A percentile compares a stretch with the other conserved stretches of the same genome.
Evolutionary conservation across 1,284 basidiomycete genomes (phyloP).

Genomic region (Exobasidium cylindrosporum): DNA sequence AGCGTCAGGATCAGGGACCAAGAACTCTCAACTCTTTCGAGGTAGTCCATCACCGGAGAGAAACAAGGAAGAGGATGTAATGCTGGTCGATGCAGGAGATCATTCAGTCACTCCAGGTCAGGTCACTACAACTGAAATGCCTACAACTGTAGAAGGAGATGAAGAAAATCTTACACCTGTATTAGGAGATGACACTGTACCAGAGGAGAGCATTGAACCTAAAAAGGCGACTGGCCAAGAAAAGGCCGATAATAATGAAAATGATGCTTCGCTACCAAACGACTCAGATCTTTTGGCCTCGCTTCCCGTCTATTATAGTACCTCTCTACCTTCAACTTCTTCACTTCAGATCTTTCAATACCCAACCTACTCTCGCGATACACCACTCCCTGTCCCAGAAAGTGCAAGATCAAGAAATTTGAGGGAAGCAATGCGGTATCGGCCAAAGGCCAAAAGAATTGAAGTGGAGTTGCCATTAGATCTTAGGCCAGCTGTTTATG

Average conservation of each 20-base stretch:
- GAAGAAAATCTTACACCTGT: background rate
- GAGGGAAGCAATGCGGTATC: constrained; percentile 41
- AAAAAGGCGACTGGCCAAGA: background rate
- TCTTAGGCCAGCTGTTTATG: constrained; percentile 45
- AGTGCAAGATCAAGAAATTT: constrained; percentile 44
- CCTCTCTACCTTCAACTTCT: constrained; percentile 33
- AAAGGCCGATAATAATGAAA: background rate
- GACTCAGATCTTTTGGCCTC: constrained; percentile 37
- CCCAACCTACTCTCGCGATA: constrained; percentile 44
- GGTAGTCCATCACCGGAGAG: background rate
- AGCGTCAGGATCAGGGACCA: background rate
- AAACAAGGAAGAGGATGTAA: background rate
- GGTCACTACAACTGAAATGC: background rate
- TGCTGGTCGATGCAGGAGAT: background rate
- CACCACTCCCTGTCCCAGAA: constrained; percentile 45
- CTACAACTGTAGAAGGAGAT: background rate
- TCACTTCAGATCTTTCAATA: constrained; percentile 50
- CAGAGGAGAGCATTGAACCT: background rate
- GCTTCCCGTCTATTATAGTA: constrained; percentile 49
- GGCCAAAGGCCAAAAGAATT: constrained; percentile 44
- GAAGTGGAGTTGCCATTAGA: constrained; percentile 52
- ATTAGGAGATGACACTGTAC: background rate
- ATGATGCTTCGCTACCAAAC: background rate
- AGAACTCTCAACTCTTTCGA: background rate
- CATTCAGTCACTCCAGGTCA: background rate